These are phyloP conservation scores for Suillus decipiens DNA, from an alignment of 768 basidiomycete genomes.

Conservation along the genomic window DNA sequence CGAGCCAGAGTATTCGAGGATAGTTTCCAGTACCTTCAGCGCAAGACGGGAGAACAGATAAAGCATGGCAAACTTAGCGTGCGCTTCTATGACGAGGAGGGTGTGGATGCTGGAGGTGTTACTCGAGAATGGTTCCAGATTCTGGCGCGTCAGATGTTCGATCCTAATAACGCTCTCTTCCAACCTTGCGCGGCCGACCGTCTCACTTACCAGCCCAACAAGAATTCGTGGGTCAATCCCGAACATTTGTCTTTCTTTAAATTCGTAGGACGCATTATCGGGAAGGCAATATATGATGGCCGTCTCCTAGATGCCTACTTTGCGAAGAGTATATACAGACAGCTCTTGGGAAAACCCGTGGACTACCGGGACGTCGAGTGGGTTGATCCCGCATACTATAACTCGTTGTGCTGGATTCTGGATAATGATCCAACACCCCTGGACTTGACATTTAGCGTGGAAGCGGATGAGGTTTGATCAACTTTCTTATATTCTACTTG, in stretches of 20 bases:
- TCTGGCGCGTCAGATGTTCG: slow-evolving; percentile 97
- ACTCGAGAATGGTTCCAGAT: slow-evolving; percentile 99
- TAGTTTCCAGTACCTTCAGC: slow-evolving; percentile 89
- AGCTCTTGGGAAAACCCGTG: slow-evolving; percentile 90
- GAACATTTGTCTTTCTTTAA: slow-evolving; percentile 98
- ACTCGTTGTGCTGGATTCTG: slow-evolving; percentile 95
- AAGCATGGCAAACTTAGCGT: slow-evolving; percentile 97
- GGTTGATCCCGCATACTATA: slow-evolving; percentile 98
- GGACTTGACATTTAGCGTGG: slow-evolving; percentile 93
- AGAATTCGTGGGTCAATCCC: slow-evolving; percentile 90
- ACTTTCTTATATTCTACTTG: not conserved
- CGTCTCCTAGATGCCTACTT: slow-evolving; percentile 98
- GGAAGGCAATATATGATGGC: slow-evolving; percentile 97
- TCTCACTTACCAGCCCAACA: slow-evolving; percentile 95
- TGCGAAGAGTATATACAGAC: slow-evolving; percentile 93
- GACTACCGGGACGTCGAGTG: slow-evolving; percentile 97
- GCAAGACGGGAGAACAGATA: slow-evolving; percentile 92
- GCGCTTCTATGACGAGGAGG: slow-evolving; percentile 96
- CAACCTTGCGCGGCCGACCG: slow-evolving; percentile 96
- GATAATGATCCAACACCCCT: slow-evolving; percentile 90
- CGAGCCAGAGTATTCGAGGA: slow-evolving; percentile 95
- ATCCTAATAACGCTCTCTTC: slow-evolving; percentile 97
- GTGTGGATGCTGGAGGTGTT: slow-evolving; percentile 97
- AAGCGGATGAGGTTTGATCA: slow-evolving; percentile 79
- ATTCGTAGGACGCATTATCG: slow-evolving; percentile 96